These are phyloP conservation scores for Boletus rubroflammeus DNA, from an alignment of 768 basidiomycete species.

Conservation along the genomic window DNA sequence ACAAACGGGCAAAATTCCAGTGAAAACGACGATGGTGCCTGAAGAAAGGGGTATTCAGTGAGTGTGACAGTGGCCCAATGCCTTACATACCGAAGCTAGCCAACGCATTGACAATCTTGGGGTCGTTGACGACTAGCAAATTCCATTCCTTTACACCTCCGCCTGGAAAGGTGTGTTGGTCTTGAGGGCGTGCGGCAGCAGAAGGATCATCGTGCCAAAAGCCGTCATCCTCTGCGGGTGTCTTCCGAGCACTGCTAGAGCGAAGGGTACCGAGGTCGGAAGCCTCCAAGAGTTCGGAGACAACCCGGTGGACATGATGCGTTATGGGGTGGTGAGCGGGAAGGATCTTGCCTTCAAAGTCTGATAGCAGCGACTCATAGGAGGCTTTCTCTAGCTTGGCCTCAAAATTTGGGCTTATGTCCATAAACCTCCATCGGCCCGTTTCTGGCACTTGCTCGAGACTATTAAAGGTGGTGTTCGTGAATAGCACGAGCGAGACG, in stretches of 20 bases:
- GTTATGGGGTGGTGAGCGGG: conserved; percentile 65
- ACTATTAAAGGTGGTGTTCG: conserved; percentile 35
- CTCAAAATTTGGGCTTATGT: conserved; percentile 58
- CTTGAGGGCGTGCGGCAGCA: not conserved
- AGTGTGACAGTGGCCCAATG: not conserved
- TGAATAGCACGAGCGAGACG: not conserved
- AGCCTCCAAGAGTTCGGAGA: conserved; percentile 61
- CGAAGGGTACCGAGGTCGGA: conserved; percentile 66
- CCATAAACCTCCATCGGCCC: conserved; percentile 87
- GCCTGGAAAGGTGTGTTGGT: conserved; percentile 9
- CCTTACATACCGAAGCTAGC: conserved; percentile 56
- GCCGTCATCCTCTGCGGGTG: conserved; percentile 10
- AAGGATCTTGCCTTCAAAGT: conserved; percentile 55
- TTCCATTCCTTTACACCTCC: conserved; percentile 48
- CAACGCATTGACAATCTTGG: conserved; percentile 70
- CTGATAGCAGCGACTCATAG: conserved; percentile 41
- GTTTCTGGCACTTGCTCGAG: conserved; percentile 85
- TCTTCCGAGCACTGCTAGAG: conserved; percentile 7
- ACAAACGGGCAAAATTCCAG: conserved; percentile 79
- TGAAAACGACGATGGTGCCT: conserved; percentile 84
- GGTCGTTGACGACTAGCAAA: conserved; percentile 75
- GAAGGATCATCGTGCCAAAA: conserved; percentile 24
- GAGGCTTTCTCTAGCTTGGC: conserved; percentile 44
- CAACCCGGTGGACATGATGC: conserved; percentile 65
- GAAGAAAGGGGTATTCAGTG: not conserved